Base-by-base conservation (phyloP, 139 green algal species). In the Tetraselmis striata region DNA sequence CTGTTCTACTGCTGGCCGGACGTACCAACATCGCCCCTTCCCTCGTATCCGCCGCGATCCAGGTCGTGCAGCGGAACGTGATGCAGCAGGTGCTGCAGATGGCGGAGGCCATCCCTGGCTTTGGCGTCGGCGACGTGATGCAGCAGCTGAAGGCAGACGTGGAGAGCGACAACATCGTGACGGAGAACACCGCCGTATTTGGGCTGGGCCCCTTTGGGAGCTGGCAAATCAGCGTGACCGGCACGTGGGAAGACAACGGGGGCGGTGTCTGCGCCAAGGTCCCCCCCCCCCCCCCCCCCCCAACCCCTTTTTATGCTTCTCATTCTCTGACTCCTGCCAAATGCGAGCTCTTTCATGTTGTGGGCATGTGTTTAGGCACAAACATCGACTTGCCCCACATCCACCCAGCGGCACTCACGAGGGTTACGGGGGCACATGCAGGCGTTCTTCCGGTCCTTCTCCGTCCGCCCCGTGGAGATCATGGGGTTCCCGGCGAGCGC, bases 141-240 rank as follows among this genome's bases (percentile, higher is more conserved):
- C 84, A 87, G 78, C 77, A 77, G 1, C 67, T 87, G 32, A 18
- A 26, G 0, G 45, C 5, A 18, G 45, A 67, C 45, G 5, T 18
- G 45, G 45, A 67, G 18, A 22, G 75, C 77, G 31, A 82, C 31
- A 1, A 28, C 31, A 11, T 23, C 27, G 1, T 80, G 25, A 88
- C 81, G 2, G 81, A 84, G 32, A 88, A 88, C 84, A 80, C n/a
- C 32, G 75, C 81, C 1, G 80, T 85, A 67, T 85, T 84, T 75
- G 30, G 78, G 23, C 84, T 88, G 29, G 84, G 84, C 0, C 84
- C 84, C 27, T 74, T 88, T 28, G 84, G 84, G 30, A 80, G 28
- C 59, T 88, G 84, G 84, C 29, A 58, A 0, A 75, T 88, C n/a
- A 45, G 45, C 5, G 84, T 88, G 23, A 58, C n/a, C 0, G 84